Percentiles rank a stretch among this genome's conserved stretches.
Evolutionary conservation across 352 stramenopile genomes (phyloP).

Genomic region (Pythium diclinum): DNA sequence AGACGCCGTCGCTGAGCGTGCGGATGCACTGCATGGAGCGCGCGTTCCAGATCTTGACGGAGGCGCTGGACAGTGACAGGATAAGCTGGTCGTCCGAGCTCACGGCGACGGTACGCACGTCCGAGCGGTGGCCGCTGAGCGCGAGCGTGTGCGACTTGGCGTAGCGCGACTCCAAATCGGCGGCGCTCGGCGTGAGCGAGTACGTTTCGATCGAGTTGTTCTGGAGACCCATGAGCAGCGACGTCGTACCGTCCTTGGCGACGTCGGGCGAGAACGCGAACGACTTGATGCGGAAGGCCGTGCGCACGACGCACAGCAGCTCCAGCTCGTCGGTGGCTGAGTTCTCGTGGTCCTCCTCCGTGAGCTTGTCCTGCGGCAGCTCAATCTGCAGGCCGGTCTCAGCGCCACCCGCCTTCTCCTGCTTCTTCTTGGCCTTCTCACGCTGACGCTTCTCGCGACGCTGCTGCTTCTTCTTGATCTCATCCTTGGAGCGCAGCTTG

Average conservation of each 20-base stretch:
- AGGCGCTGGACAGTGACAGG: conserved; percentile 80
- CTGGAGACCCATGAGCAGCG: conserved; percentile 84
- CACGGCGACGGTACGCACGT: conserved; percentile 88
- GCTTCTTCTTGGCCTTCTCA: conserved; percentile 87
- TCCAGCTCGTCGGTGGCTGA: conserved; percentile 83
- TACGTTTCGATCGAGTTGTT: conserved; percentile 93
- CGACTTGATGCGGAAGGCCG: conserved; percentile 83
- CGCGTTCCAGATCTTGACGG: conserved; percentile 93
- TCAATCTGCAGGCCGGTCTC: conserved; percentile 21
- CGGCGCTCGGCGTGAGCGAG: conserved; percentile 49
- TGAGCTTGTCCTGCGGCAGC: conserved; percentile 29
- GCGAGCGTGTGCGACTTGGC: conserved; percentile 64
- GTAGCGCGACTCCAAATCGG: conserved; percentile 66
- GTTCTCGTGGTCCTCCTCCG: conserved; percentile 59
- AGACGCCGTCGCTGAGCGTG: conserved; percentile 79
- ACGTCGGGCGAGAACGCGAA: conserved; percentile 85
- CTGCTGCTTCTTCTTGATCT: conserved; percentile 92
- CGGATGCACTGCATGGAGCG: conserved; percentile 89
- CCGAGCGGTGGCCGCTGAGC: conserved; percentile 88
- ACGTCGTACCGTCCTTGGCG: conserved; percentile 77
- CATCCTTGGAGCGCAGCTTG: conserved; percentile 68
- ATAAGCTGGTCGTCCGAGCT: conserved; percentile 89
- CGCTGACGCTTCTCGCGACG: conserved; percentile 83
- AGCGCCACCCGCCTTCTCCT: conserved; percentile 29
- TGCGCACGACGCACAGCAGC: conserved; percentile 81